Percentiles rank a stretch among this genome's conserved stretches.
These are phyloP conservation scores for Hypomyces perniciosus DNA, from an alignment of 2,329 filamentous ascomycete genomes.

Conservation along the genomic window DNA sequence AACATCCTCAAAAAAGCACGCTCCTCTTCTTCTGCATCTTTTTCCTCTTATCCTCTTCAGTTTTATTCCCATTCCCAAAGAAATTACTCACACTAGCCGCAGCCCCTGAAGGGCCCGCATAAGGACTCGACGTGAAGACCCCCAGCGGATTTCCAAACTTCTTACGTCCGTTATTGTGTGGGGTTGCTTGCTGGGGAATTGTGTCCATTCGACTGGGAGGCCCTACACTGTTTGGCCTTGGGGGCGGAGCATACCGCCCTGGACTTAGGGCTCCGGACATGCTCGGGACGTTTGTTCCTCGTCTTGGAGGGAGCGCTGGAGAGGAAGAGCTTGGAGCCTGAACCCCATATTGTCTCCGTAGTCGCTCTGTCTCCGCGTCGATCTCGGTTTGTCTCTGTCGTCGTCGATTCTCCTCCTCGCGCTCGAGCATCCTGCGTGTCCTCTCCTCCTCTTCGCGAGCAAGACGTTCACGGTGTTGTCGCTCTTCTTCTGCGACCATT, in stretches of 20 bases:
- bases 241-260: constrained; percentile 25
- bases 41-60: constrained; percentile 34
- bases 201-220: constrained; percentile 10
- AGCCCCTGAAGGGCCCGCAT: constrained; percentile 32
- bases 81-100: constrained; percentile 42
- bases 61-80: constrained; percentile 29
- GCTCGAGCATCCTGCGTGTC: constrained; percentile 59
- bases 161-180: constrained; percentile 12
- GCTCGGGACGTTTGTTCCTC: background rate
- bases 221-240: constrained; percentile 44
- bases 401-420: constrained; percentile 55
- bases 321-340: constrained; percentile 35
- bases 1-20: constrained; percentile 33
- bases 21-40: constrained; percentile 45
- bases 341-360: constrained; percentile 63
- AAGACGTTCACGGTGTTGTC: constrained; percentile 49
- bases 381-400: constrained; percentile 52
- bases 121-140: constrained; percentile 23
- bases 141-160: constrained; percentile 23
- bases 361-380: constrained; percentile 75
- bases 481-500: constrained; percentile 45
- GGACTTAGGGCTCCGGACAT: constrained; percentile 13
- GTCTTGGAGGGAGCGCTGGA: constrained; percentile 30
- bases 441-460: constrained; percentile 50
- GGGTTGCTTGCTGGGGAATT: constrained; percentile 3